A percentile compares a stretch with the other conserved stretches of the same genome.
phyloP scores from a whole-genome alignment of 805 yeast species.

The Blastobotrys peoriensis region DNA sequence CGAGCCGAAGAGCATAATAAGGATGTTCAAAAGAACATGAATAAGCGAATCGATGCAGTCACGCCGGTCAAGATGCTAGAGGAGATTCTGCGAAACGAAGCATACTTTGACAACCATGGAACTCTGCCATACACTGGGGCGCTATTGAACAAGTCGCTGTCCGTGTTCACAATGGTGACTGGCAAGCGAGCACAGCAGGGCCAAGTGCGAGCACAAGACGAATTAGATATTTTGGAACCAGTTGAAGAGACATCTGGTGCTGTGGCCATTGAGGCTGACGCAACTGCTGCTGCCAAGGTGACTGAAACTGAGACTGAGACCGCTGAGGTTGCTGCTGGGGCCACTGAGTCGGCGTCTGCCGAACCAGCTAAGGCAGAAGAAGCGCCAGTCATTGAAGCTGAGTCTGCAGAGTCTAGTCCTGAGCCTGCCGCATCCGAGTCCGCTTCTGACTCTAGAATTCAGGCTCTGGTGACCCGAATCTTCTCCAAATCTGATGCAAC shows the following conservation, averaged over 20 bases:
- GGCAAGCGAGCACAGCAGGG: constrained; percentile 15
- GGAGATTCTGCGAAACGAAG: constrained; percentile 21
- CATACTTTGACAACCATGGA: constrained; percentile 14
- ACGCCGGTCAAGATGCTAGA: constrained; percentile 31
- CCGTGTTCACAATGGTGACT: constrained; percentile 22
- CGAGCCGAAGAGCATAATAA: constrained; percentile 33
- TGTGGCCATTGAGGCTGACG: constrained; percentile 17
- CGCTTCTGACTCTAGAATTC: constrained; percentile 1
- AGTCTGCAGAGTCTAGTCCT: not conserved
- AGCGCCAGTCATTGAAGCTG: constrained; percentile 20
- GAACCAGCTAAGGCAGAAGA: constrained; percentile 26
- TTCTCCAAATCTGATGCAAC: constrained; percentile 9
- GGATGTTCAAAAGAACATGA: constrained; percentile 38
- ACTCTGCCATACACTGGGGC: constrained; percentile 15
- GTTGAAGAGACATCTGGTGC: constrained; percentile 23
- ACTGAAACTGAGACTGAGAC: constrained; percentile 6
- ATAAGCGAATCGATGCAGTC: constrained; percentile 27
- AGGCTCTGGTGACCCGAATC: constrained; percentile 10
- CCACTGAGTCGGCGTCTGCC: constrained; percentile 14
- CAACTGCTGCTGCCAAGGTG: constrained; percentile 1
- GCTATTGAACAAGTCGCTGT: constrained; percentile 14
- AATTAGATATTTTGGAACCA: constrained; percentile 19
- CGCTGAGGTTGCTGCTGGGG: constrained; percentile 2
- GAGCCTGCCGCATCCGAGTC: not conserved
- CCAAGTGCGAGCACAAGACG: not conserved